These are phyloP conservation scores for Jamesozyma rosinii DNA, from an alignment of 805 yeast species.

Conservation along the genomic window DNA sequence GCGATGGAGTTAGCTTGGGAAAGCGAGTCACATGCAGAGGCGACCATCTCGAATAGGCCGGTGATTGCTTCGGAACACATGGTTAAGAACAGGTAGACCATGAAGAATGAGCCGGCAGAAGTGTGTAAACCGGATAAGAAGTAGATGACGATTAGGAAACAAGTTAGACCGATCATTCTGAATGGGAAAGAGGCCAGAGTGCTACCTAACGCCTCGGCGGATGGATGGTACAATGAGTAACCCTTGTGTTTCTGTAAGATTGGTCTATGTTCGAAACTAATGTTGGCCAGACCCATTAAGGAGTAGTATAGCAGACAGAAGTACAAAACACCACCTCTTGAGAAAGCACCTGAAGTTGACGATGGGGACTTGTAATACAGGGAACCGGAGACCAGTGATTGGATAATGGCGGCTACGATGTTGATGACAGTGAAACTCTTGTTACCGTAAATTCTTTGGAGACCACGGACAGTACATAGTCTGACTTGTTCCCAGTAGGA, in stretches of 20 bases:
- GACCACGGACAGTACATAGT: slow-evolving; percentile 43
- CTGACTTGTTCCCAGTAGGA: slow-evolving; percentile 39
- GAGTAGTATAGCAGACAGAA: slow-evolving; percentile 49
- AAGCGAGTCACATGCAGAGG: slow-evolving; percentile 40
- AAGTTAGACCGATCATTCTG: slow-evolving; percentile 39
- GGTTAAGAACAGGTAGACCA: slow-evolving; percentile 35
- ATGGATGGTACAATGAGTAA: slow-evolving; percentile 64
- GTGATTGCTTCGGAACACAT: slow-evolving; percentile 21
- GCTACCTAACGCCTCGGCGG: slow-evolving; percentile 65
- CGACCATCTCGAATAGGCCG: slow-evolving; percentile 43
- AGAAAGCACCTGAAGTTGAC: slow-evolving; percentile 48
- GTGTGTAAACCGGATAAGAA: slow-evolving; percentile 47
- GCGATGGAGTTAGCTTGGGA: slow-evolving; percentile 51
- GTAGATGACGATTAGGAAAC: slow-evolving; percentile 43
- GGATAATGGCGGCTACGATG: slow-evolving; percentile 32
- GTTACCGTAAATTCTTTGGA: slow-evolving; percentile 51
- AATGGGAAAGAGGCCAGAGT: slow-evolving; percentile 55
- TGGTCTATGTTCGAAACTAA: slow-evolving; percentile 44
- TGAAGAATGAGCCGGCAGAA: slow-evolving; percentile 49
- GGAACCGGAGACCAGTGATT: slow-evolving; percentile 55
- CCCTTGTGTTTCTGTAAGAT: slow-evolving; percentile 64
- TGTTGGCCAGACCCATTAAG: slow-evolving; percentile 42
- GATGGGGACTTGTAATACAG: slow-evolving; percentile 46
- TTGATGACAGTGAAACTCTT: slow-evolving; percentile 37
- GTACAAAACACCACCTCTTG: slow-evolving; percentile 57